Evolutionary conservation across 2,329 filamentous ascomycete species (phyloP), one percentile per base, ranked within the genome.

Genomic region (Aspergillus sp.): DNA sequence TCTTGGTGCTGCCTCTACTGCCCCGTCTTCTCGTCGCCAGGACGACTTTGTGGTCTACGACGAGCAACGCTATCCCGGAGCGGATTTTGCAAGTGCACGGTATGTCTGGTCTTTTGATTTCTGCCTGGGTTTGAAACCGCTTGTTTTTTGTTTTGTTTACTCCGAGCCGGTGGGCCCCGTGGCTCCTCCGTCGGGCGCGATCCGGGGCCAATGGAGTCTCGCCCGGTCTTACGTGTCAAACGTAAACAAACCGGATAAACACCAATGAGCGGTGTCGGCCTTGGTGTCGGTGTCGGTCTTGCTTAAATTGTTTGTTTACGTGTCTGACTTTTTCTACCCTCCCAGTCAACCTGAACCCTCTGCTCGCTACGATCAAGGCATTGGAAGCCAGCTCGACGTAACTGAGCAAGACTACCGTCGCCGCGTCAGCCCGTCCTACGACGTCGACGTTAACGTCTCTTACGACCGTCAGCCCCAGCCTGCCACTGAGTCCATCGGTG

Each of bases 341-440:
- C 35, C 36, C 57, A 77, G 73, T 56, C 75, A 75, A 61, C 68
- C 66, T 53, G 66, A 69, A 57, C 64, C 70, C 45, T 64, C 67
- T 60, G 66, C 67, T 52, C 66, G 66, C 41, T 53, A 57, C 51
- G 58, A 64, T 45, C 60, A 61, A 36, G 48, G 58, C 42, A 57
- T 62, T 41, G 57, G 67, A 43, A 57, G 57, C 39, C 68, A 72
- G 48, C 58, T 72, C 48, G 68, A 72, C 53, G 48, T 67, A 43
- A 66, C 68, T 53, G 66, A 69, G 45, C 66, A 75, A 74, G 67
- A 80, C 73, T 69, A 82, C 73, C 67, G 75, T 74, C 61, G 78
- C 74, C 69, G 67, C 47, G 67, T 65, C 44, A 60, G 69, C 44
- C 72, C 71, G 42, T 67, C 65, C 45, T 69, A 68, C 59, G 65